These are phyloP conservation scores for Smallanthus sonchifolius DNA, from an alignment of 129 eudicot genomes.

Conservation along the genomic window DNA sequence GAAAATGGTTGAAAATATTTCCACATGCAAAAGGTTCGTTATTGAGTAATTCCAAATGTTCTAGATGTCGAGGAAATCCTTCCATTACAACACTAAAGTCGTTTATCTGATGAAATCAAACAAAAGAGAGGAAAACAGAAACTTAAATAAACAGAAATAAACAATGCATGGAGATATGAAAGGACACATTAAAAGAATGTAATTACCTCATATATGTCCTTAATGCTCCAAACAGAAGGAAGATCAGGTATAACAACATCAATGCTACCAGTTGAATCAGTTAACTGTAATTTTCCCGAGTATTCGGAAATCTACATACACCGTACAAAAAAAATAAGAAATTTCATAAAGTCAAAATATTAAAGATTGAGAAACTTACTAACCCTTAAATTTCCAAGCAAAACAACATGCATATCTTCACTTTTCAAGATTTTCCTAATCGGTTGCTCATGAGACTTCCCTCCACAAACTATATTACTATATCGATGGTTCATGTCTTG, in stretches of 20 bases:
- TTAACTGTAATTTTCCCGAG: constrained; percentile 73
- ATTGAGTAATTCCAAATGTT: constrained; percentile 24
- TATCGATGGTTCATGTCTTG: constrained; percentile 14
- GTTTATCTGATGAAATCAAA: constrained; percentile 43
- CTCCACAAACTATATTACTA: constrained; percentile 37
- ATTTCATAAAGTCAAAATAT: background rate
- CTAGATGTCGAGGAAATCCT: constrained; percentile 35
- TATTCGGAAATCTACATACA: constrained; percentile 45
- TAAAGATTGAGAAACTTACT: background rate
- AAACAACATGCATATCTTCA: constrained; percentile 56
- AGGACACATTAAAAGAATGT: background rate
- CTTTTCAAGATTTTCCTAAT: constrained; percentile 46
- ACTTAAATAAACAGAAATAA: background rate
- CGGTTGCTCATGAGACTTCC: constrained; percentile 42
- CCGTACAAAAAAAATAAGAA: constrained; percentile 8
- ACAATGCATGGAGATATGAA: background rate
- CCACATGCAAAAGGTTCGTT: constrained; percentile 55
- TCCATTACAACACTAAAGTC: constrained; percentile 63
- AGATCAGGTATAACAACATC: constrained; percentile 63
- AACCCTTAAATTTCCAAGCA: constrained; percentile 73
- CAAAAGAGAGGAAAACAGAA: background rate
- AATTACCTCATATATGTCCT: constrained; percentile 61
- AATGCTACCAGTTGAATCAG: constrained; percentile 80
- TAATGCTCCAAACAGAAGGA: constrained; percentile 55
- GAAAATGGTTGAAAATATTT: constrained; percentile 46